Conservation (phyloP, 768 basidiomycete genomes). For the Boletellus emodensis region DNA sequence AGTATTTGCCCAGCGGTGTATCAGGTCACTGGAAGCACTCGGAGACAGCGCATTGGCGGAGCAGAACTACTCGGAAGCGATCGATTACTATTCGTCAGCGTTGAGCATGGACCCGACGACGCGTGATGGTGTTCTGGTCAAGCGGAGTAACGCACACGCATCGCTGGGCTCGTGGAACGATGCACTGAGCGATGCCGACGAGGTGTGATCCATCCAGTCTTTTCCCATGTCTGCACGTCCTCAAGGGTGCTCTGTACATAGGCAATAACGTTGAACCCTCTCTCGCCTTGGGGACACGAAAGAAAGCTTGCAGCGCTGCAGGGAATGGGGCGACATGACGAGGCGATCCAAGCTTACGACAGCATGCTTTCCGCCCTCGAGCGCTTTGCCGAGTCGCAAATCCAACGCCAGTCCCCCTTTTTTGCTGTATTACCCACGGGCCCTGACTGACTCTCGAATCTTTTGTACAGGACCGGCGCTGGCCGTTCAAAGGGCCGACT, state of each 20-base stretch:
- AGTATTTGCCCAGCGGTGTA: neutral
- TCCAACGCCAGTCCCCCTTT: neutral
- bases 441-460: neutral
- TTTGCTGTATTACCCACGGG: too few relatives aligned
- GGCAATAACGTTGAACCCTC: neutral
- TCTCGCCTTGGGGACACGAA: neutral
- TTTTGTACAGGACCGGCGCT: too few relatives aligned
- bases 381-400: neutral
- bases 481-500: too few relatives aligned
- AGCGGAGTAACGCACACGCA: conserved; percentile 1
- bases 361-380: neutral
- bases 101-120: neutral
- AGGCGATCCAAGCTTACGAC: neutral
- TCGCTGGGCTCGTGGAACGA: neutral
- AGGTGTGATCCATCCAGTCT: neutral
- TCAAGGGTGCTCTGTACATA: neutral
- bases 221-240: neutral
- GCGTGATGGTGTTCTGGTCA: neutral
- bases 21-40: neutral
- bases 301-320: neutral
- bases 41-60: neutral
- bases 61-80: neutral
- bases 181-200: conserved; percentile 1
- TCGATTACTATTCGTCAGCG: neutral
- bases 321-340: conserved; percentile 11